Conservation (phyloP, 441 rosid species). For the Adansonia rubrostipa region DNA sequence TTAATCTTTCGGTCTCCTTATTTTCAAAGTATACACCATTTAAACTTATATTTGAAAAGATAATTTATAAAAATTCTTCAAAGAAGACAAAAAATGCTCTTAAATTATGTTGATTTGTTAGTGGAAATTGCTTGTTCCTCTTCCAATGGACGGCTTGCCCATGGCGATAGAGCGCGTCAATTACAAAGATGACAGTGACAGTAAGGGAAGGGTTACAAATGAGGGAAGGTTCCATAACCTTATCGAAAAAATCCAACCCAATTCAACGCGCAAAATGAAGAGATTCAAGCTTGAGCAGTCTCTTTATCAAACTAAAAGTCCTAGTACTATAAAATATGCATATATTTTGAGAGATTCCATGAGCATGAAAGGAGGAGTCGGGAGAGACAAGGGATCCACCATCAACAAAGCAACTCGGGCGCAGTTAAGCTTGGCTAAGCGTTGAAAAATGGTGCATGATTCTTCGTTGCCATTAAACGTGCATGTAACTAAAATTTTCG, state of each 20-base stretch:
- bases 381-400: constrained; percentile 20
- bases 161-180: neutral
- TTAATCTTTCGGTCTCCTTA: neutral
- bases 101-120: neutral
- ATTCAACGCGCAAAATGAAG: constrained; percentile 20
- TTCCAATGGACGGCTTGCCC: neutral
- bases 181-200: neutral
- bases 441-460: neutral
- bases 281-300: constrained; percentile 15
- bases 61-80: neutral
- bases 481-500: neutral
- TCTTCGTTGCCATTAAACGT: constrained; percentile 1
- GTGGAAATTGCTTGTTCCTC: neutral
- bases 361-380: neutral
- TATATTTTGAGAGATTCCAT: neutral
- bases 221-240: constrained; percentile 14
- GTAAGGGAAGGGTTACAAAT: neutral
- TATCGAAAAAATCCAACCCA: constrained; percentile 17
- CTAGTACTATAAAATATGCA: neutral
- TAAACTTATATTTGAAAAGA: neutral
- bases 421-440: neutral
- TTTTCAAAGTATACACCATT: neutral
- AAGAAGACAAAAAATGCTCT: neutral
- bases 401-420: neutral
- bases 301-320: constrained; percentile 13